A percentile compares a stretch with the other conserved stretches of the same genome.
Evolutionary conservation across 2,329 filamentous ascomycete genomes (phyloP).

Genomic region (Fonsecaea nubica): DNA sequence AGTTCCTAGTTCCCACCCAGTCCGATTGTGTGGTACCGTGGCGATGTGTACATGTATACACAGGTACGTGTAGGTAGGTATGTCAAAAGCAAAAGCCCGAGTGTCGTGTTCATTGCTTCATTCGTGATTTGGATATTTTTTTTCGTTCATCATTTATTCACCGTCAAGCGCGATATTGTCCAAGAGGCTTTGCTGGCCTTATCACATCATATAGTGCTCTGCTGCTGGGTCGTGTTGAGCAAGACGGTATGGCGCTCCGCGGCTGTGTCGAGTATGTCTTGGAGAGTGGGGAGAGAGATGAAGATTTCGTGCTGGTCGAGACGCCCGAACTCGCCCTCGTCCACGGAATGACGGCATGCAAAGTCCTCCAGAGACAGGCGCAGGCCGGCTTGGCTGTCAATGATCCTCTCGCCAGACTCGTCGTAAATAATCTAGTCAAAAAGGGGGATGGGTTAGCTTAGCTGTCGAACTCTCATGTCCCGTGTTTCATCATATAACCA

Average conservation of each 20-base stretch:
- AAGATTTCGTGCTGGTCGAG: conserved; percentile 6
- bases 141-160: too few relatives aligned
- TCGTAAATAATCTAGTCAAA: neutral
- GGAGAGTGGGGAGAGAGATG: neutral
- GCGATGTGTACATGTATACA: too few relatives aligned
- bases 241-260: neutral
- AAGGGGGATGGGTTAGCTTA: neutral
- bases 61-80: too few relatives aligned
- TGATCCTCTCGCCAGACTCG: conserved; percentile 2
- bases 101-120: too few relatives aligned
- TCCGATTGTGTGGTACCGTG: too few relatives aligned
- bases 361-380: conserved; percentile 4
- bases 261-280: neutral
- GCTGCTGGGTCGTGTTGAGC: neutral
- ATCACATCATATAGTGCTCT: too few relatives aligned
- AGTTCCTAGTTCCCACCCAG: too few relatives aligned
- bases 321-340: neutral
- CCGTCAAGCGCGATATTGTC: too few relatives aligned
- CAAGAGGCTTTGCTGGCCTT: too few relatives aligned
- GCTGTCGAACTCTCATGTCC: neutral
- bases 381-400: conserved; percentile 1
- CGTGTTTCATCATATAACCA: neutral
- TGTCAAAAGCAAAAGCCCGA: too few relatives aligned
- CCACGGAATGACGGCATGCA: neutral
- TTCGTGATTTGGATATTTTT: too few relatives aligned